Evolutionary conservation across 164 flowering plant genomes (phyloP), one percentile per base, ranked within the genome.

Genomic region (Nymphaea thermarum): DNA sequence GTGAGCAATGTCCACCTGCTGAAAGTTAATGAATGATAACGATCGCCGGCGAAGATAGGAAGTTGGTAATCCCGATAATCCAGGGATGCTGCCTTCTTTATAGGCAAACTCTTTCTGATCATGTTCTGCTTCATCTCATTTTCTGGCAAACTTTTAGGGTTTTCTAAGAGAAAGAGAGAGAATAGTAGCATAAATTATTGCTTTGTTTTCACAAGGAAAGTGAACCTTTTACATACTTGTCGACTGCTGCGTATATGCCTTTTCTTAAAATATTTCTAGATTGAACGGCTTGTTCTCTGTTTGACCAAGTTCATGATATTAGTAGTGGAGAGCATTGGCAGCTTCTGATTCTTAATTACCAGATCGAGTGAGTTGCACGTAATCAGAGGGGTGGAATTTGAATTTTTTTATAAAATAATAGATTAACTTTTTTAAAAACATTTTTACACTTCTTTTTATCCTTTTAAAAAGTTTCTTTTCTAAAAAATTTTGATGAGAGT

Each of bases 1-100:
- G 96, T 89, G 74, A 75, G 74, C 55, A 47, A 7, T 47, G 11
- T 12, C 2, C 55, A 2, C 3, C 55, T 47, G 12, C 12, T 12
- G 12, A 47, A 47, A 7, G 11, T 47, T 47, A 2, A 7, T 12
- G 12, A 47, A 47, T 47, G 55, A 47, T 12, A 12, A 47, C 11
- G 7, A 47, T 47, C 55, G 7, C 12, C 12, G 12, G 55, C 11
- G 7, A 12, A 47, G 12, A 47, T 47, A 5, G 12, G 55, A 6
- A 7, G 2, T 47, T 6, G 11, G 12, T 2, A 12, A 6, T 12
- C 55, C 55, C 55, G 55, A 2, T 47, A 47, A 6, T 47, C 2
- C 55, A 4, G 36, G 36, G 36, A 25, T 25, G 36, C 1, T 1
- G 36, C 36, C 36, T 0, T 25, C 36, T 25, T 25, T 25, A 25